Percentiles rank a stretch among this genome's conserved stretches.
These are phyloP conservation scores for Rugonectria rugulosa DNA, from an alignment of 2,329 filamentous ascomycete species.

Conservation along the genomic window DNA sequence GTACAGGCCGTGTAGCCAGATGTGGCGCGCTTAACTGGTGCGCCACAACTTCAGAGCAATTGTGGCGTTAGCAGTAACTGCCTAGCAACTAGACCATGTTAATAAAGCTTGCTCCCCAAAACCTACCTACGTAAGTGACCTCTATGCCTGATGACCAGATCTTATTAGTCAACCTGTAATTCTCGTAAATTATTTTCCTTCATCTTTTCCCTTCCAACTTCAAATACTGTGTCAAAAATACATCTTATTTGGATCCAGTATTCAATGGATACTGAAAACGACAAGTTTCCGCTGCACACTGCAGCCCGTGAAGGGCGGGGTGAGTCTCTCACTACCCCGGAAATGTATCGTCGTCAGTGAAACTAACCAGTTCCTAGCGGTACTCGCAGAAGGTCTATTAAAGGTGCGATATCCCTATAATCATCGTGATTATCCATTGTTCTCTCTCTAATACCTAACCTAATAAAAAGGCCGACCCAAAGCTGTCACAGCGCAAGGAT, in stretches of 20 bases:
- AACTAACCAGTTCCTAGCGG: slow-evolving; percentile 56
- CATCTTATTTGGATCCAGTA: too few relatives aligned
- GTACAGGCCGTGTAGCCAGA: slow-evolving; percentile 38
- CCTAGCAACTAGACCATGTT: not conserved
- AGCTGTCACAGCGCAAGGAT: slow-evolving; percentile 75
- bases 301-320: slow-evolving; percentile 86
- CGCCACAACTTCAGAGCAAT: slow-evolving; percentile 27
- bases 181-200: not conserved
- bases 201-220: not conserved
- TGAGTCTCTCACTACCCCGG: slow-evolving; percentile 53
- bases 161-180: slow-evolving; percentile 13
- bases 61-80: not conserved
- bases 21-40: slow-evolving; percentile 37
- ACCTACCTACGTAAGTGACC: slow-evolving; percentile 13
- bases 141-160: slow-evolving; percentile 6
- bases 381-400: slow-evolving; percentile 70
- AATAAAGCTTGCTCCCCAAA: slow-evolving; percentile 1
- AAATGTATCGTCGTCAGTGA: not conserved
- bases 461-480: slow-evolving; percentile 74
- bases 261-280: slow-evolving; percentile 46
- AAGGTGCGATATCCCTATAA: slow-evolving; percentile 36
- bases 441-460: not conserved
- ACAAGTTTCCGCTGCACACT: slow-evolving; percentile 85
- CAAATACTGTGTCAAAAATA: too few relatives aligned
- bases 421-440: not conserved